Evolutionary conservation across 139 green algal species (phyloP).

Genomic region (Ostreobium quekettii): DNA sequence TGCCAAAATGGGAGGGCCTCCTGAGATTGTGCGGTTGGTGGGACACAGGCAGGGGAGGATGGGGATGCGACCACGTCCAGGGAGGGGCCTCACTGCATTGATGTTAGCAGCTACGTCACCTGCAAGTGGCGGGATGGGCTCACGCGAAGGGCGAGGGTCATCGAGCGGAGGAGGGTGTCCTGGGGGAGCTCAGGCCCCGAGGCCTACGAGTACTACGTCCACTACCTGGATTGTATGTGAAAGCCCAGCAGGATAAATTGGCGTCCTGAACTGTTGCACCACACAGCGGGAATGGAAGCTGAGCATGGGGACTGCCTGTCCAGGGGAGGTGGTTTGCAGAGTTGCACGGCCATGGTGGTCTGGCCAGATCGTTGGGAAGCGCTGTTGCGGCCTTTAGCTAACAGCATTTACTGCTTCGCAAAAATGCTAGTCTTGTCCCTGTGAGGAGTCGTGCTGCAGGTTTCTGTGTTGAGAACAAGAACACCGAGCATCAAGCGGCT

Average conservation of each 20-base stretch:
- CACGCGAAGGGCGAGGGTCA: conserved; percentile 11
- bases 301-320: not conserved
- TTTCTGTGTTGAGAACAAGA: not conserved
- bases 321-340: not conserved
- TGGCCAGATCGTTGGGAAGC: not conserved
- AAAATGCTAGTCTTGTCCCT: not conserved
- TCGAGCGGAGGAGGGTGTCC: conserved; percentile 2
- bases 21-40: too few relatives aligned
- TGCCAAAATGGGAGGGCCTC: too few relatives aligned
- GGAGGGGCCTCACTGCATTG: too few relatives aligned
- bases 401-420: not conserved
- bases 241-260: too few relatives aligned
- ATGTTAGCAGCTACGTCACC: too few relatives aligned
- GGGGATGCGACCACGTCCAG: too few relatives aligned
- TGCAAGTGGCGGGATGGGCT: conserved; percentile 19
- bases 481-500: not conserved
- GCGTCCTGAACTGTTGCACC: not conserved
- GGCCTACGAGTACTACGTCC: conserved; percentile 11
- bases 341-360: not conserved
- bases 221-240: conserved; percentile 17
- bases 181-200: not conserved
- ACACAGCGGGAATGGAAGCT: not conserved
- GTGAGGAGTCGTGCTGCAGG: not conserved
- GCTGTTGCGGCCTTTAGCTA: not conserved
- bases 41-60: too few relatives aligned